Evolutionary conservation across 768 basidiomycete genomes (phyloP), one percentile per base, ranked within the genome.

Genomic region (Suillus americanus): DNA sequence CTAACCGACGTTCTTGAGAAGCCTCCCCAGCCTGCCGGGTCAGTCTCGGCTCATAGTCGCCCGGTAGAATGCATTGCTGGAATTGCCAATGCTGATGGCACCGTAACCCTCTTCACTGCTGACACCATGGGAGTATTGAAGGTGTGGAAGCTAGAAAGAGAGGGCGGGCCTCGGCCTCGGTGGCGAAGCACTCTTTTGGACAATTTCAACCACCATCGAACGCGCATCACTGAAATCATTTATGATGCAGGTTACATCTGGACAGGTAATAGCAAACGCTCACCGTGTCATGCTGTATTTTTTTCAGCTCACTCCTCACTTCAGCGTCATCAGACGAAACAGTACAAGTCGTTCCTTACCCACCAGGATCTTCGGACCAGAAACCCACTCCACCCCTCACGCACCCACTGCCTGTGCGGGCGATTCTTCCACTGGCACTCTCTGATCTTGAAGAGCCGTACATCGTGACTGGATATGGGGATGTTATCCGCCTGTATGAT

Each of bases 91-190:
- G 84, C 86, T 3, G 80, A 79, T n/a, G 73, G 72, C 13, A 77
- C 79, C 23, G 84, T 79, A 0, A 78, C 83, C 33, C 76, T 99
- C 5, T 92, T 89, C 73, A 94, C 94, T 0, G 94, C 86, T 8
- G 97, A 99, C 75, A 96, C 93, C 3, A 92, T 99, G 89, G 97
- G 97, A 2, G 74, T 91, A 10, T 87, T 98, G 73, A 92, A 89
- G 65, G 77, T 87, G 35, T 99, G 96, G 96, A 78, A 84, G 30
- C 71, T 97, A 59, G 76, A 77, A 54, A 76, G 72, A 61, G 84
- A 84, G 67, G 65, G 72, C 2, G 78, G 71, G 23, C 66, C 69
- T 1, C 70, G 75, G 12, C 76, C 82, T 2, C 79, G 85, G 51
- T 89, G 89, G 88, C 76, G 76, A 53, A 77, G 79, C 68, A 79